A percentile compares a stretch with the other conserved stretches of the same genome.
phyloP scores from a whole-genome alignment of 2,329 filamentous ascomycete genomes.

The Didymella glomerata region DNA sequence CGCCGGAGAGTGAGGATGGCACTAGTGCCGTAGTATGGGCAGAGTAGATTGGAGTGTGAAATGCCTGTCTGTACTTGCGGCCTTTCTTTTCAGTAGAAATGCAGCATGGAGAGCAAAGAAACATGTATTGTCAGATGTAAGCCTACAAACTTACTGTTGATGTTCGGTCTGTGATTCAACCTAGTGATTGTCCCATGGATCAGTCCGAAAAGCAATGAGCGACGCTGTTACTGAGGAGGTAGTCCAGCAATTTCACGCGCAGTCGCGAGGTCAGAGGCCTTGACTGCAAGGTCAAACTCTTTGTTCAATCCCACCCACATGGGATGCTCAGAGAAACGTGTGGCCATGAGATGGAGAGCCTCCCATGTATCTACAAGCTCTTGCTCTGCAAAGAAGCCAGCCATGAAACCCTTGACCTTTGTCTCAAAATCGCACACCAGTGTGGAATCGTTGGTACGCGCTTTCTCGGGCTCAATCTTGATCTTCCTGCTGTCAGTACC shows the following conservation, averaged over 20 bases:
- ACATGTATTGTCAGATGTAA: background rate
- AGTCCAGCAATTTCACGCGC: background rate
- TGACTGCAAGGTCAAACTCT: background rate
- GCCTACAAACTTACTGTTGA: background rate
- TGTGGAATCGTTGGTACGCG: background rate
- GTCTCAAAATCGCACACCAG: background rate
- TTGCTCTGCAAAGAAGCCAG: background rate
- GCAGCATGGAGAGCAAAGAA: background rate
- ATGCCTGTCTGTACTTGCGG: background rate
- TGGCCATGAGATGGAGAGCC: background rate
- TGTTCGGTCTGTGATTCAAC: no score
- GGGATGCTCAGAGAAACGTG: background rate
- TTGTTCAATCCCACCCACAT: background rate
- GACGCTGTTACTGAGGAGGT: background rate
- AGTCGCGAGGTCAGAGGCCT: background rate
- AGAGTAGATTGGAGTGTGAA: slow-evolving; percentile 29
- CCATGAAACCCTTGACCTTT: background rate
- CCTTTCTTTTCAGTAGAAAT: background rate
- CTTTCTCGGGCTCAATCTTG: background rate
- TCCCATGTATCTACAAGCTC: background rate
- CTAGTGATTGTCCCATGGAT: no score
- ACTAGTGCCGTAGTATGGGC: slow-evolving; percentile 48
- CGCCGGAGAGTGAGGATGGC: slow-evolving; percentile 44
- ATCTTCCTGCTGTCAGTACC: background rate
- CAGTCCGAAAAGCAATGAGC: background rate